Evolutionary conservation across 345 rosid genomes (phyloP).

Genomic region (Arabidopsis thaliana): TAIR10.1 NC_003075.7:11339501-11340000

Average conservation of each 20-base stretch:
- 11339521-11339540: constrained; percentile 68
- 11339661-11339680: background rate
- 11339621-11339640: constrained; percentile 49
- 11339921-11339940: constrained; percentile 37
- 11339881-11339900: constrained; percentile 30
- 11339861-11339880: constrained; percentile 29
- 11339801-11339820: constrained; percentile 26
- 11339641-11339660: background rate
- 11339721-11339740: constrained; percentile 51
- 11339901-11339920: constrained; percentile 42
- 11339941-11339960: constrained; percentile 24
- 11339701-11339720: constrained; percentile 49
- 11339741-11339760: constrained; percentile 48
- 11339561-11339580: constrained; percentile 71
- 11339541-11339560: constrained; percentile 73
- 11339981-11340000: constrained; percentile 38
- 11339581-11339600: constrained; percentile 85
- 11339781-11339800: constrained; percentile 34
- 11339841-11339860: constrained; percentile 29
- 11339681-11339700: constrained; percentile 51
- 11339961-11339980: constrained; percentile 34
- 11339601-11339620: constrained; percentile 71
- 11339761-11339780: constrained; percentile 43
- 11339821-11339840: constrained; percentile 29
- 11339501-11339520: constrained; percentile 66